These are phyloP conservation scores for Xerophyta viscosa DNA, from an alignment of 106 monocot species.

Conservation along the genomic window DNA sequence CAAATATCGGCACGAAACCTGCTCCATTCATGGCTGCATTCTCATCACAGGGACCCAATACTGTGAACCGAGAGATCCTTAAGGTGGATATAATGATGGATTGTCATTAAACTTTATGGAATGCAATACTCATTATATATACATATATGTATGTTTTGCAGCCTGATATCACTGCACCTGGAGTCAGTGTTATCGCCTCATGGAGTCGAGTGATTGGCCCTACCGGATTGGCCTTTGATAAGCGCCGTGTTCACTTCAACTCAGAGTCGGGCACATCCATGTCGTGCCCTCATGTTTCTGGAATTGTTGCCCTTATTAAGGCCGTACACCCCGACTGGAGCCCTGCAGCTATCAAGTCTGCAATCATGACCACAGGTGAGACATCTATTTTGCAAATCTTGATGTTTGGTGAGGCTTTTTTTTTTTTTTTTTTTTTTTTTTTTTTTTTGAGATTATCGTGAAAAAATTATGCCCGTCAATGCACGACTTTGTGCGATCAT, in stretches of 20 bases:
- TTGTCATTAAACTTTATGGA: not conserved
- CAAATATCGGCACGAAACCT: conserved; percentile 26
- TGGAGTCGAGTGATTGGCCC: conserved; percentile 9
- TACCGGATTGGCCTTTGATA: conserved; percentile 17
- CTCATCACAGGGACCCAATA: conserved; percentile 57
- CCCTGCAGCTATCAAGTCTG: conserved; percentile 66
- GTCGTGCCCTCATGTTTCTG: conserved; percentile 80
- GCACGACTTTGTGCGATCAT: no score
- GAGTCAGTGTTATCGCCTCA: conserved; percentile 31
- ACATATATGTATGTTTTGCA: not conserved
- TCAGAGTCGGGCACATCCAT: conserved; percentile 68
- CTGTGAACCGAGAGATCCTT: conserved; percentile 31
- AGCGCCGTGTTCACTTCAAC: conserved; percentile 36
- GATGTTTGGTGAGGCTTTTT: no score
- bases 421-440: no score
- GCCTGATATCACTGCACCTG: conserved; percentile 72
- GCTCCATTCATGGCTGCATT: conserved; percentile 63
- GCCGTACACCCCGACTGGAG: conserved; percentile 58
- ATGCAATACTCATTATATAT: not conserved
- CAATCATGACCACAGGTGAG: conserved; percentile 76
- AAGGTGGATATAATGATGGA: conserved; percentile 31
- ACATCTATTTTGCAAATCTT: no score
- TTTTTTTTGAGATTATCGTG: no score
- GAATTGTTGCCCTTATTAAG: conserved; percentile 58
- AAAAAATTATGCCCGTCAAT: no score